phyloP scores from a whole-genome alignment of 2,329 filamentous ascomycete genomes.

The Paraconiothyrium brasiliense region DNA sequence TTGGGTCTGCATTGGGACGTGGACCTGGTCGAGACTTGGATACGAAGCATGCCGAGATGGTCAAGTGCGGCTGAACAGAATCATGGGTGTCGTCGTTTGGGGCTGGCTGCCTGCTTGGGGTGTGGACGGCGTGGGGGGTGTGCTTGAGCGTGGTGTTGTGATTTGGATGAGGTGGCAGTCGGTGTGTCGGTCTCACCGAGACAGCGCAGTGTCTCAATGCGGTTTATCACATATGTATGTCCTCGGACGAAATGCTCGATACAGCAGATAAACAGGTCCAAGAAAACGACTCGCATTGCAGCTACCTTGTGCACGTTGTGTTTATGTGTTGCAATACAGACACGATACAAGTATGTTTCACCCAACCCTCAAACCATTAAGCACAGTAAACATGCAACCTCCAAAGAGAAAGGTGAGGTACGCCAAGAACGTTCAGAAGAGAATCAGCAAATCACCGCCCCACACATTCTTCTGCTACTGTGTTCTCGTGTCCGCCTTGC shows the following conservation, averaged over 20 bases:
- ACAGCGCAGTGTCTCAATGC: background rate
- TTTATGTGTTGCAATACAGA: background rate
- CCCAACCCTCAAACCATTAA: background rate
- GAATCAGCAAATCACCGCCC: background rate
- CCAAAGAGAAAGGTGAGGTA: background rate
- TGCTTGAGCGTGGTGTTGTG: background rate
- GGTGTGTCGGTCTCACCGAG: background rate
- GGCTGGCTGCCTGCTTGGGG: too few relatives aligned
- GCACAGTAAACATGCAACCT: background rate
- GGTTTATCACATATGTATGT: background rate
- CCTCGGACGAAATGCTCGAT: background rate
- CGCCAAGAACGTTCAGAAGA: background rate
- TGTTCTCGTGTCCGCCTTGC: background rate
- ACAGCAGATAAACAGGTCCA: background rate
- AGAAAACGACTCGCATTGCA: conserved; percentile 2
- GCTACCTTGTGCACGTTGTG: background rate
- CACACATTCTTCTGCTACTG: background rate
- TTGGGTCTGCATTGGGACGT: background rate
- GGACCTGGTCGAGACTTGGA: background rate
- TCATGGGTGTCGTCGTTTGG: too few relatives aligned
- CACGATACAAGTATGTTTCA: background rate
- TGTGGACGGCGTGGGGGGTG: background rate
- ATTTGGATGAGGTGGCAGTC: background rate
- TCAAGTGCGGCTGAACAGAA: background rate
- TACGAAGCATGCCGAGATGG: background rate